phyloP scores from a whole-genome alignment of 805 yeast genomes.

The Limtongia smithiae region DNA sequence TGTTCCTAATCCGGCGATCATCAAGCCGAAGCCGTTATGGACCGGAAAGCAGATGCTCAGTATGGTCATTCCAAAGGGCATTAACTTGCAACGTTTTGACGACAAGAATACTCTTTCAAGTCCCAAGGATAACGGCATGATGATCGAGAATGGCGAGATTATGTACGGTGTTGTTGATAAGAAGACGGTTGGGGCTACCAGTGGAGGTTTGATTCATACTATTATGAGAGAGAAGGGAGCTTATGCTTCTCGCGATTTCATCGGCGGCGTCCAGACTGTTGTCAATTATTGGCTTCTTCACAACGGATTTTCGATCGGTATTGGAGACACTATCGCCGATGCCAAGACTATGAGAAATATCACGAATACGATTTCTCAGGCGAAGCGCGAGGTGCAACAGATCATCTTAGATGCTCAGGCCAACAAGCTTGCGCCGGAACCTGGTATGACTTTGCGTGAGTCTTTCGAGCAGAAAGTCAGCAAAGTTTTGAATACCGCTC shows the following conservation, averaged over 20 bases:
- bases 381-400: constrained; percentile 90
- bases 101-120: constrained; percentile 78
- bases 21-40: constrained; percentile 96
- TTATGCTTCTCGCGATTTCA: constrained; percentile 77
- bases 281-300: constrained; percentile 96
- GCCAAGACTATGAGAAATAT: constrained; percentile 91
- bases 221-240: constrained; percentile 98
- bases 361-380: constrained; percentile 87
- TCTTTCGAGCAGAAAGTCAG: constrained; percentile 97
- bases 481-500: constrained; percentile 91
- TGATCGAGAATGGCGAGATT: constrained; percentile 90
- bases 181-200: constrained; percentile 97
- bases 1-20: constrained; percentile 89
- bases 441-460: constrained; percentile 99
- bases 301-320: constrained; percentile 97
- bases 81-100: constrained; percentile 89
- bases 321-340: constrained; percentile 99
- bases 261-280: constrained; percentile 90
- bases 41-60: constrained; percentile 93
- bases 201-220: constrained; percentile 96
- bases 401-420: constrained; percentile 90
- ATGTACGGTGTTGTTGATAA: constrained; percentile 98
- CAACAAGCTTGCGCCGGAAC: constrained; percentile 85
- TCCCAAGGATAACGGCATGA: constrained; percentile 94
- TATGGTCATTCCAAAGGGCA: constrained; percentile 92